These are phyloP conservation scores for Tulasnella sp. DNA, from an alignment of 768 basidiomycete species.

Conservation along the genomic window DNA sequence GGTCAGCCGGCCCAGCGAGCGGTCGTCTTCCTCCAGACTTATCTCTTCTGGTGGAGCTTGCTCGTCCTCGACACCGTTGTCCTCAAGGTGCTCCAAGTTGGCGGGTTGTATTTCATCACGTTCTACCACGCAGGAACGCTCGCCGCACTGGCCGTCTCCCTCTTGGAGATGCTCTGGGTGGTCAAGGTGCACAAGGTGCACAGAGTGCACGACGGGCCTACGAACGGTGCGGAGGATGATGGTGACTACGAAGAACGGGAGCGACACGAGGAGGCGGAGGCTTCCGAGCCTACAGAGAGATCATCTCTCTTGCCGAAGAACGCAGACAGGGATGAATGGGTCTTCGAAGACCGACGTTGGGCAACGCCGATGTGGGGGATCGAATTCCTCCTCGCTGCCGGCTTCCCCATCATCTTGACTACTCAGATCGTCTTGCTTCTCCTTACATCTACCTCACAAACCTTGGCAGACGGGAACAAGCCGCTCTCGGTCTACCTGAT, in stretches of 20 bases:
- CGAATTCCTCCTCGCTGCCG: conserved; percentile 44
- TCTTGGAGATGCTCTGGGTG: conserved; percentile 13
- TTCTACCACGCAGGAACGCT: conserved; percentile 41
- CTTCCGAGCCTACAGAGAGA: conserved; percentile 35
- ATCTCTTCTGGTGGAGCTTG: conserved; percentile 46
- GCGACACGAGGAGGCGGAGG: not conserved
- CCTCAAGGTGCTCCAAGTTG: conserved; percentile 33
- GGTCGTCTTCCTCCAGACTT: conserved; percentile 41
- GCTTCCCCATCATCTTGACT: conserved; percentile 41
- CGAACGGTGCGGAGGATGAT: not conserved
- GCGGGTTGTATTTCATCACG: conserved; percentile 46
- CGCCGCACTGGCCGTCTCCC: conserved; percentile 28
- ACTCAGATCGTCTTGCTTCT: conserved; percentile 40
- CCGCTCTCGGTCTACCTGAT: conserved; percentile 39
- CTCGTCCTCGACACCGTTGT: conserved; percentile 41
- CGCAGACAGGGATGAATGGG: not conserved
- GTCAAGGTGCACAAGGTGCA: not conserved
- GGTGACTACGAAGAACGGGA: not conserved
- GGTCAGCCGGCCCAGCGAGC: conserved; percentile 34
- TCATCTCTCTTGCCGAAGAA: conserved; percentile 38
- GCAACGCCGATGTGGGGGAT: conserved; percentile 43
- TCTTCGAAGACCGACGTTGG: conserved; percentile 16
- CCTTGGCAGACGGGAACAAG: conserved; percentile 50
- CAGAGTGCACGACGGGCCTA: not conserved
- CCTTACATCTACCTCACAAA: conserved; percentile 41